Percentiles rank a stretch among this genome's conserved stretches.
Evolutionary conservation across 2,329 filamentous ascomycete species (phyloP).

Genomic region (Diaporthe velutina): DNA sequence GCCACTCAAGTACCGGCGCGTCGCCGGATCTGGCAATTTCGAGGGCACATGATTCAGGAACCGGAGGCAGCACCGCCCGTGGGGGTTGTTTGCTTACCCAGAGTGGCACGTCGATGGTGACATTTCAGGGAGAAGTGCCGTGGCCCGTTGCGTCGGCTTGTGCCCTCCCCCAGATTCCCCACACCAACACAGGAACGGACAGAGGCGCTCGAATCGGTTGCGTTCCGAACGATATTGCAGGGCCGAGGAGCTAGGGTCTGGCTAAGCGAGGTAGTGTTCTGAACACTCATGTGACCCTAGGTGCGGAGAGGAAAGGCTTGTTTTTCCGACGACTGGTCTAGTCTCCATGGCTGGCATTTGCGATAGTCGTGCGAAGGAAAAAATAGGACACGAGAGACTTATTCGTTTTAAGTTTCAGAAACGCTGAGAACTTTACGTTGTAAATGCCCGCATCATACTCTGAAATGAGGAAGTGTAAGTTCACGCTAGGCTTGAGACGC

Average conservation of each 20-base stretch:
- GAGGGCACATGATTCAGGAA: constrained; percentile 19
- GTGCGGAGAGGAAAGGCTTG: constrained; percentile 5
- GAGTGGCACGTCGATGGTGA: not conserved
- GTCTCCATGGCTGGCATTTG: not conserved
- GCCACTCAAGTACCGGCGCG: constrained; percentile 27
- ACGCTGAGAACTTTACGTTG: not conserved
- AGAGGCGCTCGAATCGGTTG: constrained; percentile 10
- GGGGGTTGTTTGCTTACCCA: not conserved
- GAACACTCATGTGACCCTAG: constrained; percentile 4
- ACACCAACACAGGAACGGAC: not conserved
- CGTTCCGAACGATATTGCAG: not conserved
- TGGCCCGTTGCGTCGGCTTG: not conserved
- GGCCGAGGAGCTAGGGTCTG: not conserved
- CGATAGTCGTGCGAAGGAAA: not conserved
- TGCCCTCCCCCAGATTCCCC: not conserved
- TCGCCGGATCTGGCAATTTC: not conserved
- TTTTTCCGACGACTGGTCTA: constrained; percentile 5
- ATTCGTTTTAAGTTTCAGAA: not conserved
- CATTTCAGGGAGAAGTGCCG: not conserved
- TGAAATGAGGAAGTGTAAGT: not conserved
- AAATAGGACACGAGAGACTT: not conserved
- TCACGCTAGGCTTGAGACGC: not conserved
- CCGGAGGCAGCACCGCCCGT: not conserved
- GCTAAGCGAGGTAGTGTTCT: constrained; percentile 1
- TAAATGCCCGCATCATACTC: not conserved